Evolutionary conservation across 1,139 yeast genomes (phyloP), one percentile per base, ranked within the genome.

Genomic region (Saccharomycopsis phalli): DNA sequence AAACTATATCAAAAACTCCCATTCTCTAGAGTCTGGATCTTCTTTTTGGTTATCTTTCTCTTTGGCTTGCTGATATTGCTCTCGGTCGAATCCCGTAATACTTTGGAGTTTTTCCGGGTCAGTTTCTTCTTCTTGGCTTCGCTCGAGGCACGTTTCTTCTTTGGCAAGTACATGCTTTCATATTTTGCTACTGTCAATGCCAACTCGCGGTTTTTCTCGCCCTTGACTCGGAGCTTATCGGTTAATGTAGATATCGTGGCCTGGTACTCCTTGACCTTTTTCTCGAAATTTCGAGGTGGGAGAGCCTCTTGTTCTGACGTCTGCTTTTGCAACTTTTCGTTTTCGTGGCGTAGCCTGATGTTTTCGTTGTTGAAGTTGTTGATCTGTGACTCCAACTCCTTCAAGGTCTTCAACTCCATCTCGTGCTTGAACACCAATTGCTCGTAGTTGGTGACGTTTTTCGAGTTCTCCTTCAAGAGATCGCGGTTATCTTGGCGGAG

Each of bases 331-430:
- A 38, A 29, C 14, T 42, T 42, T 21, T 41, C 35, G 27, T 40
- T 41, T n/a, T 42, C 46, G 26, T 40, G 27, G 3, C 18, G 14
- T 13, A 42, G 21, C 34, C 33, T 19, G 7, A 42, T 40, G 21
- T 42, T 42, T 8, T 39, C 43, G 25, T 42, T 36, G 30, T 42
- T 42, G 32, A 42, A 42, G 14, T 32, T 42, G 22, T 42, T 30
- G 16, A 42, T 32, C 17, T 42, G 46, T 11, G 23, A 16, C 19
- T 42, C 46, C 20, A 42, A 27, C 4, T 42, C 40, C n/a, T 30
- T 18, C 16, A 42, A 25, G 18, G 29, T 21, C 14, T 30, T 31
- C 16, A 14, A 7, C 14, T 41, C 39, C 31, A 23, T 25, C 13
- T 31, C 32, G 19, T 35, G 33, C 23, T 38, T 38, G 36, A 34